Evolutionary conservation across 495 filamentous ascomycete species (phyloP).

Genomic region (Annulohypoxylon maeteangense): DNA sequence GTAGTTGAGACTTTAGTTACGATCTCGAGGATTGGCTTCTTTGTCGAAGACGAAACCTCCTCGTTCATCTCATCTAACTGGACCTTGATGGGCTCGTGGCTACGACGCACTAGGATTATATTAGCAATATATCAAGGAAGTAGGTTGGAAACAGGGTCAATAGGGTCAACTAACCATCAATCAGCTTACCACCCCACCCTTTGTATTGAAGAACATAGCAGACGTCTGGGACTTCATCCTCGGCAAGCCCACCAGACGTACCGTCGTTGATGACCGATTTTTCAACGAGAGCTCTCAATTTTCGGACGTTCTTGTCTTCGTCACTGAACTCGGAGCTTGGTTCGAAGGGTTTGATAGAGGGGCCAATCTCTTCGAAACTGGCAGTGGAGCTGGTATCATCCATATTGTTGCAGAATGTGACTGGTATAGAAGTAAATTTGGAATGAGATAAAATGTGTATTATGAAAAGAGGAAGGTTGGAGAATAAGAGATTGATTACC

Average conservation of each 20-base stretch:
- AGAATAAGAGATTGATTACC: neutral
- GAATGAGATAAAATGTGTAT: neutral
- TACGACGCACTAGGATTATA: constrained; percentile 39
- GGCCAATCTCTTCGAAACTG: constrained; percentile 46
- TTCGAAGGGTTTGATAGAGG: constrained; percentile 6
- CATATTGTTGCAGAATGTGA: constrained; percentile 16
- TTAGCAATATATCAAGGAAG: neutral
- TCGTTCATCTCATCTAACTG: constrained; percentile 30
- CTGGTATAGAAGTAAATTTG: neutral
- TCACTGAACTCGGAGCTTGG: neutral
- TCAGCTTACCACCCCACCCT: constrained; percentile 30
- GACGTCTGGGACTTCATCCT: constrained; percentile 49
- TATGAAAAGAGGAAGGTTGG: neutral
- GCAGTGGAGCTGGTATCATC: constrained; percentile 36
- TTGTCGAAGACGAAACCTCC: constrained; percentile 3
- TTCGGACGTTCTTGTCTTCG: constrained; percentile 22
- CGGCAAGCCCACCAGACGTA: constrained; percentile 18
- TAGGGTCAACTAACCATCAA: constrained; percentile 49
- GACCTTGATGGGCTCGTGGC: constrained; percentile 46
- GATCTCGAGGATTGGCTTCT: constrained; percentile 51
- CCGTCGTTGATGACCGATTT: constrained; percentile 16
- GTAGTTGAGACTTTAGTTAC: constrained; percentile 43
- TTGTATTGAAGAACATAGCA: constrained; percentile 47
- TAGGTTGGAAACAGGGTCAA: neutral
- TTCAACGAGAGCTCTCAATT: constrained; percentile 13